Base-by-base conservation (phyloP, 345 rosid species). In the Salix arbutifolia region DNA sequence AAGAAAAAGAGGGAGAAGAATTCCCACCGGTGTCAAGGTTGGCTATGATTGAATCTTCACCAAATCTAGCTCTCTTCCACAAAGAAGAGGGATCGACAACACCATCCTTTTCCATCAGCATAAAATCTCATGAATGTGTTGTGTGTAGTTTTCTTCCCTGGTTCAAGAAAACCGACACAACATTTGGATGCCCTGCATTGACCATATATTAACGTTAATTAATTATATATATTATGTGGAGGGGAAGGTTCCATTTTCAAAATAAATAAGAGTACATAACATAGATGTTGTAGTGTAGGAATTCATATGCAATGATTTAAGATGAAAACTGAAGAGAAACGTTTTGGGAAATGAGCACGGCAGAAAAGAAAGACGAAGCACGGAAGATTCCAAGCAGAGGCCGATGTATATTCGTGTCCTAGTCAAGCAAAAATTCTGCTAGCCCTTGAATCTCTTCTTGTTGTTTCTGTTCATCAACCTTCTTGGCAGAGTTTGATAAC, bases 1-100 rank as follows among this genome's bases (percentile, higher is more conserved):
- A 11, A 12, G 16, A n/a, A 72, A 19, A 21, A 5, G 25, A 12
- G 4, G 5, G 21, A 5, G 61, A 26, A 64, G 67, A 58, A 53
- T 74, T 26, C 91, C 99, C 97, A 92, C 99, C 98, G 0, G 98
- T 77, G 84, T 95, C 99, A 53, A 95, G 93, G 82, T 91, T 95
- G 56, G 92, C 99, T 23, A 95, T 90, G 73, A 91, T 95, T 28
- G 87, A 67, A 70, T 91, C 94, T 86, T 90, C 88, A 23, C 98
- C 99, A 58, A 79, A 91, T 71, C 89, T 85, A 11, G 97, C 90
- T 67, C 86, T 88, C 62, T 80, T 84, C 99, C 98, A 93, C 60
- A 90, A 69, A 19, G 96, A 89, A 28, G 82, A 70, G 4, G 89
- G 77, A 8, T 83, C 83, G 40, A 82, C 40, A 0, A 52, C 67